phyloP scores from a whole-genome alignment of 2,329 filamentous ascomycete genomes.

The Phaeosphaeria sp. region DNA sequence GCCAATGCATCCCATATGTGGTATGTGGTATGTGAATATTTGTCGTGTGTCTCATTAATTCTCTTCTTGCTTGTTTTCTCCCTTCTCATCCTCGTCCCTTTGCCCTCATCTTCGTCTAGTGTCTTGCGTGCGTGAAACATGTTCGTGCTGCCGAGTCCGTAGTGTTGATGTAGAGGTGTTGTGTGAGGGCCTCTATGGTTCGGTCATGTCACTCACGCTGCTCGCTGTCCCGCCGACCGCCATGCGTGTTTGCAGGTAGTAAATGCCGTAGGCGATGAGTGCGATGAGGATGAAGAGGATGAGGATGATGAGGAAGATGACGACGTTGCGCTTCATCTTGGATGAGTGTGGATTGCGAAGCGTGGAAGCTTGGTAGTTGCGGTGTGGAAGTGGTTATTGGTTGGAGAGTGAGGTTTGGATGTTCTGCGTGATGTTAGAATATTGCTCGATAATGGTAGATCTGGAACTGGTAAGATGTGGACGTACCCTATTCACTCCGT shows the following conservation, averaged over 20 bases:
- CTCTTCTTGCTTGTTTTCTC: background rate
- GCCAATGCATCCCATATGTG: background rate
- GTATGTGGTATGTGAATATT: background rate
- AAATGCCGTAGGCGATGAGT: constrained; percentile 58
- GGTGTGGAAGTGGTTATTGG: no score
- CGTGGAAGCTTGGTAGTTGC: background rate
- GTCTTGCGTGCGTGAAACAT: background rate
- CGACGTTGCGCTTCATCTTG: constrained; percentile 59
- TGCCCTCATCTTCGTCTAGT: background rate
- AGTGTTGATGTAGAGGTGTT: no score
- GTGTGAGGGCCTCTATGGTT: constrained; percentile 5
- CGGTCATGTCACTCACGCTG: constrained; percentile 41
- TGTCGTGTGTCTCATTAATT: background rate
- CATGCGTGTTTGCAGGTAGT: constrained; percentile 55
- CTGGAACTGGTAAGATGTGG: background rate
- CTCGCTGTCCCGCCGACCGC: constrained; percentile 43
- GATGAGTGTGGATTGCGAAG: constrained; percentile 3
- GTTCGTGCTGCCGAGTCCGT: background rate
- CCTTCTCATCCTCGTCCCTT: background rate
- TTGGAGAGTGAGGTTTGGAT: background rate
- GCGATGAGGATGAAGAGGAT: constrained; percentile 60
- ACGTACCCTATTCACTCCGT: background rate
- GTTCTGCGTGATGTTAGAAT: background rate
- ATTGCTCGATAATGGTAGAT: background rate
- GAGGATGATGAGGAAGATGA: constrained; percentile 61